phyloP scores from a whole-genome alignment of 2,329 filamentous ascomycete genomes.

The Exserohilum turcica region DNA sequence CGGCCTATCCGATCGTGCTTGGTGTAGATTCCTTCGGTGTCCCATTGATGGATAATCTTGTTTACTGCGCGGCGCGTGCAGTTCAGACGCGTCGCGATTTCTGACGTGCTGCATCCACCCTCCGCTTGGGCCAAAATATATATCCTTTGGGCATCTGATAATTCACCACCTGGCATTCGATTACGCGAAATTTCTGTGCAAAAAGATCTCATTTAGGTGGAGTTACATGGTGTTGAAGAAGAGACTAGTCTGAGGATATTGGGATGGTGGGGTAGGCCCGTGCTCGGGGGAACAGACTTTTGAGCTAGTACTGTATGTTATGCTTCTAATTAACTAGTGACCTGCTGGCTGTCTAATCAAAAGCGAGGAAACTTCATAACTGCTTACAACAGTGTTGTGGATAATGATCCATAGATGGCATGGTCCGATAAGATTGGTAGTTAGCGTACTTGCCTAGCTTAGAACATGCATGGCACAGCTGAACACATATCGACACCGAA shows the following conservation, averaged over 20 bases:
- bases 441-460: constrained; percentile 11
- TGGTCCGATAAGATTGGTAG: too few relatives aligned
- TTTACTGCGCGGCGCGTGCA: not conserved
- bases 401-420: too few relatives aligned
- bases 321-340: too few relatives aligned
- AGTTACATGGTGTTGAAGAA: not conserved
- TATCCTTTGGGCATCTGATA: not conserved
- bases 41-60: not conserved
- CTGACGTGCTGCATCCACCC: not conserved
- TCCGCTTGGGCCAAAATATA: not conserved
- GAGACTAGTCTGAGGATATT: not conserved
- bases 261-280: not conserved
- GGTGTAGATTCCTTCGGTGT: not conserved
- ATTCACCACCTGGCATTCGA: not conserved
- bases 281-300: not conserved
- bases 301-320: too few relatives aligned
- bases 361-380: too few relatives aligned
- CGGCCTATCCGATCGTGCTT: not conserved
- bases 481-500: constrained; percentile 13
- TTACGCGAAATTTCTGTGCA: not conserved
- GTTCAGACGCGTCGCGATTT: not conserved
- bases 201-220: not conserved
- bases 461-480: constrained; percentile 15
- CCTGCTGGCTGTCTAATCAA: too few relatives aligned
- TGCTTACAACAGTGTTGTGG: too few relatives aligned